phyloP scores from a whole-genome alignment of 768 basidiomycete species.

The Mycena leptocephala region DNA sequence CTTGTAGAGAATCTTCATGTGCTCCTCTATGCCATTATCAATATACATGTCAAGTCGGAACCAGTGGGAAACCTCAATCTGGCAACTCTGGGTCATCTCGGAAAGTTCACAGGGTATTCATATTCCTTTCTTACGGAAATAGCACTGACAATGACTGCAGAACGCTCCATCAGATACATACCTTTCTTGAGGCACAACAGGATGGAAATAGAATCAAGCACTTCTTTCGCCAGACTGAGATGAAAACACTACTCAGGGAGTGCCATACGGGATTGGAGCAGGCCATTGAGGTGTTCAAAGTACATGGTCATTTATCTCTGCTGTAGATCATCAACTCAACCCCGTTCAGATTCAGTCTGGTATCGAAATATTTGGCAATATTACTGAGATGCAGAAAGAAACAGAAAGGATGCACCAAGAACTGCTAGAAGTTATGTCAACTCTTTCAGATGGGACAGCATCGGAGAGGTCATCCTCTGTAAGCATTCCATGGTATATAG shows the following conservation, averaged over 20 bases:
- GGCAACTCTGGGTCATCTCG: neutral
- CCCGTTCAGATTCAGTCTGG: neutral
- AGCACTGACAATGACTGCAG: neutral
- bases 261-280: neutral
- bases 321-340: neutral
- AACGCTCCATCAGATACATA: neutral
- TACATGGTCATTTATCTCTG: neutral
- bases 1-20: neutral
- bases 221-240: too few relatives aligned
- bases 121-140: neutral
- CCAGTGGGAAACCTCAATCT: neutral
- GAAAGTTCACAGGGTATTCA: neutral
- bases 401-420: neutral
- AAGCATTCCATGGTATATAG: neutral
- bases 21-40: neutral
- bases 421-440: neutral
- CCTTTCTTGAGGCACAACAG: neutral
- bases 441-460: neutral
- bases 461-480: neutral
- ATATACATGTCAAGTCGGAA: neutral
- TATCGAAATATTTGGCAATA: neutral
- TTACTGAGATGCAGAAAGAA: neutral
- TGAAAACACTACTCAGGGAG: too few relatives aligned
- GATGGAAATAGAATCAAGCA: too few relatives aligned
- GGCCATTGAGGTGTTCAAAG: neutral